Evolutionary conservation across 176 grass and related monocot genomes (phyloP).

Genomic region (Thinopyrum elongatum): DNA sequence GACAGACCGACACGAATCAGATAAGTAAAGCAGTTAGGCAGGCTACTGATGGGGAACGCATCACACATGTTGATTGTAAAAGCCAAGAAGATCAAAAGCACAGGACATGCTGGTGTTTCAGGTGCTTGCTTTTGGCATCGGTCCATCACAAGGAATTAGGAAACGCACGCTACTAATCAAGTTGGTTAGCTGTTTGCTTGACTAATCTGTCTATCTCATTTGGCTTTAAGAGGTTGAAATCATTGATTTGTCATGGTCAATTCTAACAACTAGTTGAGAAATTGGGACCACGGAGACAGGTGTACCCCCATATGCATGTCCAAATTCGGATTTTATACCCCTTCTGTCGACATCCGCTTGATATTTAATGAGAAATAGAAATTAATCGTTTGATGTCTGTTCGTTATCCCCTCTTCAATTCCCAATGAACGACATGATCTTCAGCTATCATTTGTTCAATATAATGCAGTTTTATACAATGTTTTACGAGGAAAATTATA

Average conservation of each 20-base stretch:
- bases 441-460: too few species aligned
- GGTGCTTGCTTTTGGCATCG: constrained; percentile 2
- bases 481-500: too few species aligned
- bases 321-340: background rate
- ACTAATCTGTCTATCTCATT: background rate
- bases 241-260: background rate
- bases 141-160: background rate
- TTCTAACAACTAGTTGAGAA: background rate
- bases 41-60: background rate
- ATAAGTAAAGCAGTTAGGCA: constrained; percentile 11
- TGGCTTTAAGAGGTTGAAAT: background rate
- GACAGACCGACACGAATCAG: background rate
- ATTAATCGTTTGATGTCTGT: too few species aligned
- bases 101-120: background rate
- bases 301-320: background rate
- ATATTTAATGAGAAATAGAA: too few species aligned
- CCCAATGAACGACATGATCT: too few species aligned
- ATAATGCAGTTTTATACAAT: too few species aligned
- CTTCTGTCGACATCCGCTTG: too few species aligned
- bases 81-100: constrained; percentile 3
- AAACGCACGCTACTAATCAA: background rate
- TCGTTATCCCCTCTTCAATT: too few species aligned
- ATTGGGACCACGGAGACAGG: background rate
- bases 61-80: background rate
- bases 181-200: background rate